These are phyloP conservation scores for Alternaria novae-zelandiae DNA, from an alignment of 2,329 filamentous ascomycete genomes.

Conservation along the genomic window DNA sequence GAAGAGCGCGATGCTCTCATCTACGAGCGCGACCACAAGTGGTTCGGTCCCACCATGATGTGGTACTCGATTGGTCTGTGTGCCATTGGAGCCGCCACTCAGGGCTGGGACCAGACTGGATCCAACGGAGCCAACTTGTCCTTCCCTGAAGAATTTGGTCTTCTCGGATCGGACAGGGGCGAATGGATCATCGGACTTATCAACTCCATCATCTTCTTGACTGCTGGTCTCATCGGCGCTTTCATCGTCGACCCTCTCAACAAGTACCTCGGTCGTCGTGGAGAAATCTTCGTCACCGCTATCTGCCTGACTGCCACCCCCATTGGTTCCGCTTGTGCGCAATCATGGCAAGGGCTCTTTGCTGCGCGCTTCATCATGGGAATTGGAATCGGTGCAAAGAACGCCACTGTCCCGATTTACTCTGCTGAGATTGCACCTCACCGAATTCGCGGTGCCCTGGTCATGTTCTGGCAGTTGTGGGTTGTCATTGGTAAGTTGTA, in stretches of 20 bases:
- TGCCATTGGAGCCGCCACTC: constrained; percentile 72
- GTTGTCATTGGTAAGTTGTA: constrained; percentile 40
- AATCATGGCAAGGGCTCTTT: constrained; percentile 47
- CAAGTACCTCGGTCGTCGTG: constrained; percentile 46
- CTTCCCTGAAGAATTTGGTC: constrained; percentile 63
- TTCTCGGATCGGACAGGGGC: constrained; percentile 40
- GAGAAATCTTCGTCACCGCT: constrained; percentile 49
- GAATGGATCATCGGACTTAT: constrained; percentile 44
- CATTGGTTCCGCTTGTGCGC: constrained; percentile 46
- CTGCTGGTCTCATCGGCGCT: constrained; percentile 43
- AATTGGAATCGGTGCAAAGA: constrained; percentile 44
- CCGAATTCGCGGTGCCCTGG: constrained; percentile 45
- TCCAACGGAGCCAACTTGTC: constrained; percentile 63
- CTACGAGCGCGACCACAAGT: constrained; percentile 71
- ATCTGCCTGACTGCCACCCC: constrained; percentile 45
- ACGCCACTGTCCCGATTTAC: constrained; percentile 44
- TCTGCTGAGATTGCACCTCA: constrained; percentile 45
- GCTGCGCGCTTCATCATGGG: constrained; percentile 46
- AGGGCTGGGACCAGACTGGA: constrained; percentile 71
- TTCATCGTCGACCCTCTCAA: constrained; percentile 45
- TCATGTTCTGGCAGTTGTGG: constrained; percentile 51
- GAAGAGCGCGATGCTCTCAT: constrained; percentile 66
- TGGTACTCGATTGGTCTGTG: constrained; percentile 72
- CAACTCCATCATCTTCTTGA: constrained; percentile 50
- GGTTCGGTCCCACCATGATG: constrained; percentile 62